These are phyloP conservation scores for Xylona heveae DNA, from an alignment of 495 filamentous ascomycete species.

Conservation along the genomic window DNA sequence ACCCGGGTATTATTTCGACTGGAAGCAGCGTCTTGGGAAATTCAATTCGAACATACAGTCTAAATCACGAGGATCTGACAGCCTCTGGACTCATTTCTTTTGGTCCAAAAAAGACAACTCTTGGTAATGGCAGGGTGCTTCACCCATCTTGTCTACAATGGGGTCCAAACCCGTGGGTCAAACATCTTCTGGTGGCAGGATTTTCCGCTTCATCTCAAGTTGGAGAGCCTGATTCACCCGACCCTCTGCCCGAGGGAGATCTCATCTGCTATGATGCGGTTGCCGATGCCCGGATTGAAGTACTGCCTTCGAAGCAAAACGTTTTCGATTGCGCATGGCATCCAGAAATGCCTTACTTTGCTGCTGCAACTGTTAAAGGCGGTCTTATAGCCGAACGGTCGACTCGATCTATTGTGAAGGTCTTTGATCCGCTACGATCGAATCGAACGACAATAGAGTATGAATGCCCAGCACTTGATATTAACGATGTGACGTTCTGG, in stretches of 20 bases:
- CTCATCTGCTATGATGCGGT: slow-evolving; percentile 49
- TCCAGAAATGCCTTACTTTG: slow-evolving; percentile 39
- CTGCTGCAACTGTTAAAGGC: slow-evolving; percentile 16
- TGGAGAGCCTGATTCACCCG: too few species aligned
- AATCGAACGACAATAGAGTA: slow-evolving; percentile 23
- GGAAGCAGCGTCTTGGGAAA: neutral
- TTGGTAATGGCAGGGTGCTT: slow-evolving; percentile 27
- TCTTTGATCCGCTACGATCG: slow-evolving; percentile 24
- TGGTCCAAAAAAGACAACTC: slow-evolving; percentile 9
- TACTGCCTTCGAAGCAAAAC: slow-evolving; percentile 35
- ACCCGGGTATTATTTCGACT: slow-evolving; percentile 5
- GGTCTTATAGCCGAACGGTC: slow-evolving; percentile 15
- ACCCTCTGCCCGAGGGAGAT: slow-evolving; percentile 32
- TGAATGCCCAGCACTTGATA: slow-evolving; percentile 63
- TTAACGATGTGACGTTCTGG: slow-evolving; percentile 55
- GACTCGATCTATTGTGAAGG: slow-evolving; percentile 26
- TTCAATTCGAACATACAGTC: slow-evolving; percentile 1
- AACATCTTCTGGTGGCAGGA: slow-evolving; percentile 47
- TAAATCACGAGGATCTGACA: slow-evolving; percentile 2
- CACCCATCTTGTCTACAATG: slow-evolving; percentile 57
- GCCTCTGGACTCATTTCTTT: neutral
- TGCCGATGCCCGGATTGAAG: slow-evolving; percentile 21
- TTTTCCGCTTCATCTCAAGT: too few species aligned
- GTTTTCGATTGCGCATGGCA: slow-evolving; percentile 72
- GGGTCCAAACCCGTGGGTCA: slow-evolving; percentile 29